Base-by-base conservation (phyloP, 805 yeast species). In the Candida verbasci region DNA sequence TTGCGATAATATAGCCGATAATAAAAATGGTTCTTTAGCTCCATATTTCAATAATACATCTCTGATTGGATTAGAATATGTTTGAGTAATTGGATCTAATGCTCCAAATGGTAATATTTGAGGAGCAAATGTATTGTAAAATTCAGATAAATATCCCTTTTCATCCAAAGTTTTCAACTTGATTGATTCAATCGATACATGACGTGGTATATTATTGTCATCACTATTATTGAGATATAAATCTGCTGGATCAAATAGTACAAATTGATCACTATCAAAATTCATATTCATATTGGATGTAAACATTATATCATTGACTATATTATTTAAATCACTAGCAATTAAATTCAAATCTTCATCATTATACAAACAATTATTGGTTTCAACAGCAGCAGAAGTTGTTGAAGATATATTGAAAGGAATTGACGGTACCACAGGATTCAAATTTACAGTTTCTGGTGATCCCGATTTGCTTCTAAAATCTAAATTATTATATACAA, bases 1-100 rank as follows among this genome's bases (percentile, higher is more conserved):
- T 39, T 81, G 82, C 0, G 89, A 83, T 29, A 83, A 53, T 3
- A 82, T 71, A 0, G 87, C 86, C n/a, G 85, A 80, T 35, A 82
- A 58, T 15, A 83, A 52, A 48, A 78, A 82, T 1, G 82, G 67
- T 47, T 79, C 83, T n/a, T 69, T 68, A 24, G 70, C 65, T 0
- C 86, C 85, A 54, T 76, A 76, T 20, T 72, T 66, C 15, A 83
- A 52, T 5, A 83, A 52, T 3, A 81, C 72, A 47, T 82, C 88
- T 38, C 87, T 55, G 1, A 78, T 68, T 0, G 89, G 87, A 39
- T 68, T 65, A 43, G 49, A 53, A 35, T 60, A 56, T 1, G 47
- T 22, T 12, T 51, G 47, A 4, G 43, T 41, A 1, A 42, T 37
- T 11, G 46, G 44, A 40, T 66, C 69, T 37, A 50, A 66, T 6